phyloP scores from a whole-genome alignment of 768 basidiomycete species.

The Boletus tylopilopsis region DNA sequence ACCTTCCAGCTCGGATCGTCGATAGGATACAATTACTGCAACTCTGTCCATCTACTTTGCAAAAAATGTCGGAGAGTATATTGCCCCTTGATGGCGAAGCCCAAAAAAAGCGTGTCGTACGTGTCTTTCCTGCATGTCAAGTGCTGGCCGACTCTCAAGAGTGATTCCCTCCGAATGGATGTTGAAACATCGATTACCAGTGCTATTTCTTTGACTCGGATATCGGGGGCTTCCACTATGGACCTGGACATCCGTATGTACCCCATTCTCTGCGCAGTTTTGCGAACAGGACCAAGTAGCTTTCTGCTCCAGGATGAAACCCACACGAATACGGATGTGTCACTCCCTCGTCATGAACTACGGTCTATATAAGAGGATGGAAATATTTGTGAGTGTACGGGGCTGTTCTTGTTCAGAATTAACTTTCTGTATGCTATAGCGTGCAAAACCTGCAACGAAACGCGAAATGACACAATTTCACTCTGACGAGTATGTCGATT shows the following conservation, averaged over 20 bases:
- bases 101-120: constrained; percentile 83
- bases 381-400: constrained; percentile 82
- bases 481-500: constrained; percentile 98
- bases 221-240: constrained; percentile 99
- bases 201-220: constrained; percentile 99
- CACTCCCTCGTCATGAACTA: constrained; percentile 99
- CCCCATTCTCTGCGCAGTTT: background rate
- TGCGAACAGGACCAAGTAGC: background rate
- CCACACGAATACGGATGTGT: constrained; percentile 98
- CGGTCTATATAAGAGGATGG: constrained; percentile 99
- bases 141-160: constrained; percentile 5
- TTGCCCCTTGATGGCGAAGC: constrained; percentile 66
- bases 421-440: constrained; percentile 42
- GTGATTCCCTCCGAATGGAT: constrained; percentile 1
- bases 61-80: constrained; percentile 42
- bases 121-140: constrained; percentile 29
- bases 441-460: constrained; percentile 98
- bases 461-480: constrained; percentile 99
- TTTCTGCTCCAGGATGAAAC: constrained; percentile 72
- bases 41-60: background rate
- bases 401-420: background rate
- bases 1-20: background rate
- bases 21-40: background rate
- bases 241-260: constrained; percentile 89
- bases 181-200: constrained; percentile 35